These are phyloP conservation scores for Arabidopsis lyrata DNA, from an alignment of 441 rosid species.

Conservation along the genomic window DNA sequence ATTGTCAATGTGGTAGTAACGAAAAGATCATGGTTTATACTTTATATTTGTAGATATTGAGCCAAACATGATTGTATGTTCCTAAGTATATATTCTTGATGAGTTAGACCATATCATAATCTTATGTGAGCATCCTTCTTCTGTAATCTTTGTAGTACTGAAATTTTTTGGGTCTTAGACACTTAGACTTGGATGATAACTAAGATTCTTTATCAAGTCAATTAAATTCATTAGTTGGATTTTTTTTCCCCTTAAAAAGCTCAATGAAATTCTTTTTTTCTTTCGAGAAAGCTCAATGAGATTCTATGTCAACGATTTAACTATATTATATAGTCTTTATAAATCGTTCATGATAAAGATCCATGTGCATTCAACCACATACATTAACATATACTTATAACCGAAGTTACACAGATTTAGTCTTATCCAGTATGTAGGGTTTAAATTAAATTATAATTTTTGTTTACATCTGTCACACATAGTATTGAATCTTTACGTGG, in stretches of 20 bases:
- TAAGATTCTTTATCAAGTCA: not conserved
- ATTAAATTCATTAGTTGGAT: not conserved
- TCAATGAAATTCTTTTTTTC: not conserved
- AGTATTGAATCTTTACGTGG: not conserved
- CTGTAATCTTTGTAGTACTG: not conserved
- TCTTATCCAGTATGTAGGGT: not conserved
- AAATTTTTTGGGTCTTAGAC: not conserved
- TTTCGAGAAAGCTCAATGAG: too few species aligned
- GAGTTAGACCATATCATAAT: not conserved
- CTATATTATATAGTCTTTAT: too few species aligned
- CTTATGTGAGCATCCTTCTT: not conserved
- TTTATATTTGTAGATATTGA: slow-evolving; percentile 13
- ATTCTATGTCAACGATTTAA: not conserved
- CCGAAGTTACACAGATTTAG: not conserved
- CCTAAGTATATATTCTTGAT: slow-evolving; percentile 16
- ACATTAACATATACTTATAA: too few species aligned
- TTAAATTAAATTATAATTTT: too few species aligned
- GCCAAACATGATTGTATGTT: slow-evolving; percentile 8
- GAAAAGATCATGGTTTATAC: slow-evolving; percentile 8
- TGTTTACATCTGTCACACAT: not conserved
- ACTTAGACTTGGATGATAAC: not conserved
- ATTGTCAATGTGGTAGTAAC: slow-evolving; percentile 4
- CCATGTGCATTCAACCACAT: not conserved
- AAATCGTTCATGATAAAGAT: too few species aligned
- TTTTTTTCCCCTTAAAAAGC: not conserved